Evolutionary conservation across 345 rosid species (phyloP).

Genomic region (Eucalyptus marginata): DNA sequence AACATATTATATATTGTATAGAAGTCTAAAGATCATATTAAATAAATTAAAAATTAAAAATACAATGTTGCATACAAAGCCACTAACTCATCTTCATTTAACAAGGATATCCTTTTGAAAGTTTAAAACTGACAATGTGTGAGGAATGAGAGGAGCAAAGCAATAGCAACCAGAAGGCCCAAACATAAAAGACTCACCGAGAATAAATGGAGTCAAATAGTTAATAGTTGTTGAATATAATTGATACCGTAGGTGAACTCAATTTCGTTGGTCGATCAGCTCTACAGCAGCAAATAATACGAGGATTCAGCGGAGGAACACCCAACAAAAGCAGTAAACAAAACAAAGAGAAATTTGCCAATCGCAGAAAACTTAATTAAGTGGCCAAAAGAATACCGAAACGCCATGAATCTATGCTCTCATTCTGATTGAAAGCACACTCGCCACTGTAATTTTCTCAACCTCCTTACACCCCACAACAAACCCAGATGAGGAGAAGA

Average conservation of each 20-base stretch:
- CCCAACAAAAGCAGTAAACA: neutral
- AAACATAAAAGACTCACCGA: neutral
- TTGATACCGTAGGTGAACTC: neutral
- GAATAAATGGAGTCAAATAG: neutral
- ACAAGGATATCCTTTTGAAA: no score
- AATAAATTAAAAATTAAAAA: rapidly evolving
- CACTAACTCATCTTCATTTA: no score
- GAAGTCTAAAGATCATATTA: no score
- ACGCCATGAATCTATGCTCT: neutral
- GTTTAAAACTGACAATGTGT: neutral
- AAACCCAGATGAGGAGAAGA: no score
- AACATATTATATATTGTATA: no score
- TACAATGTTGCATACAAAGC: no score
- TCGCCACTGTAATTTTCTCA: neutral
- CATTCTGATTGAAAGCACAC: neutral
- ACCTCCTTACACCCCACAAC: neutral
- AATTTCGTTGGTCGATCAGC: neutral
- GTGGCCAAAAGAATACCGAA: neutral
- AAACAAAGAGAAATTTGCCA: neutral
- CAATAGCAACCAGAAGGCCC: neutral
- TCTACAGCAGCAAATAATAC: neutral
- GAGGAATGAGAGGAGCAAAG: neutral
- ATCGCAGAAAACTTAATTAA: neutral
- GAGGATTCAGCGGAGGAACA: neutral
- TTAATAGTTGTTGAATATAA: neutral